phyloP scores from a whole-genome alignment of 257 asterid genomes.

The Verbascum thapsus region DNA sequence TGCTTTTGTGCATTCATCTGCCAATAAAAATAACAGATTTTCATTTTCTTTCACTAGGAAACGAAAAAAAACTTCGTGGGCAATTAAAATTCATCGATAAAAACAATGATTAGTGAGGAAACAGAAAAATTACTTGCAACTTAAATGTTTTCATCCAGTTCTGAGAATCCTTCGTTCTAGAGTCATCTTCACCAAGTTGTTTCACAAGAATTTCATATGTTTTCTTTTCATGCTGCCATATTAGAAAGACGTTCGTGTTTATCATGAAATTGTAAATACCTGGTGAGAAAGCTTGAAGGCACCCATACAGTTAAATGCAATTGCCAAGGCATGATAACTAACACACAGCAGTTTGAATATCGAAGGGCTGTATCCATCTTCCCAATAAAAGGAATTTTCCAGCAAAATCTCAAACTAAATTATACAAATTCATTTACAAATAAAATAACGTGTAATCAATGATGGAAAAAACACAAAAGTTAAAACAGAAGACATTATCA shows the following conservation, averaged over 20 bases:
- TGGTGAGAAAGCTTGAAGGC: conserved; percentile 90
- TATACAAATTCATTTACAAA: no score
- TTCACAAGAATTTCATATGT: conserved; percentile 90
- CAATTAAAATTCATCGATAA: not conserved
- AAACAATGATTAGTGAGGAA: not conserved
- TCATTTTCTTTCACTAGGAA: not conserved
- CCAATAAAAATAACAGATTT: conserved; percentile 5
- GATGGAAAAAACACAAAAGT: no score
- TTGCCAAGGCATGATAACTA: conserved; percentile 97
- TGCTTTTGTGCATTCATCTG: conserved; percentile 90
- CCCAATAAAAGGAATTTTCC: no score
- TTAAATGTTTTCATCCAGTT: conserved; percentile 94
- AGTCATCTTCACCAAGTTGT: conserved; percentile 95
- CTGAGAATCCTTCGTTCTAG: conserved; percentile 86
- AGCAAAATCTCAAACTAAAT: no score
- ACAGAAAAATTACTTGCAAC: conserved; percentile 53
- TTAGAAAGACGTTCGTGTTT: conserved; percentile 12
- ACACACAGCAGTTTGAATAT: conserved; percentile 97
- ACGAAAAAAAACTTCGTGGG: no score
- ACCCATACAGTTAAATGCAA: conserved; percentile 89
- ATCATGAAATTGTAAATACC: conserved; percentile 41
- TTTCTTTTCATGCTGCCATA: conserved; percentile 85
- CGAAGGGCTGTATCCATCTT: conserved; percentile 91
- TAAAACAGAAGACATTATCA: no score
- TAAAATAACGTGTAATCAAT: no score